Percentiles rank a stretch among this genome's conserved stretches.
These are phyloP conservation scores for Laguncularia racemosa DNA, from an alignment of 345 rosid species.

Conservation along the genomic window DNA sequence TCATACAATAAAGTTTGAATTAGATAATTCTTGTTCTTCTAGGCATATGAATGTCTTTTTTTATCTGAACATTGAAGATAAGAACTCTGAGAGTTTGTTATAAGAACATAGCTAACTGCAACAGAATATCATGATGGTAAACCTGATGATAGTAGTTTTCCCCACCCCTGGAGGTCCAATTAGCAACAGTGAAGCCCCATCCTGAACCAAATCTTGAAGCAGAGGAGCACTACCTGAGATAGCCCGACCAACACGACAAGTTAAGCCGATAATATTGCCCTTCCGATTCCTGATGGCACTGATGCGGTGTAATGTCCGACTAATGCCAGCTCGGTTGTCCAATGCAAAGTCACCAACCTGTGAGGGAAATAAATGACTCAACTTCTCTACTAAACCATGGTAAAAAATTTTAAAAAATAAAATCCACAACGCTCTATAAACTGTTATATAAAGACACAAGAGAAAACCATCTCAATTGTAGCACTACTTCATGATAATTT, in stretches of 20 bases:
- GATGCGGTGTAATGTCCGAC: slow-evolving; percentile 80
- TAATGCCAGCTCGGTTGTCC: slow-evolving; percentile 90
- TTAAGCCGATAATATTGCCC: slow-evolving; percentile 69
- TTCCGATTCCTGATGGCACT: slow-evolving; percentile 82
- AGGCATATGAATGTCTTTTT: no score
- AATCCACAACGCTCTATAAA: no score
- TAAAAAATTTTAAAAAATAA: no score
- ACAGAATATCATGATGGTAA: neutral
- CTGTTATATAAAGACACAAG: no score
- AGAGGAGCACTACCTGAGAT: slow-evolving; percentile 73
- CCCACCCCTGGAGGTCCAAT: slow-evolving; percentile 98
- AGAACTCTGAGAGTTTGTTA: no score
- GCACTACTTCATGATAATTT: no score
- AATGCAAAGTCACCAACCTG: slow-evolving; percentile 86
- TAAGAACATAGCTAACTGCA: neutral
- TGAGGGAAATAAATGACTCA: neutral
- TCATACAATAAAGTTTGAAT: no score
- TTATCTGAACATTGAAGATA: no score
- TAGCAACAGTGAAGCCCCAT: slow-evolving; percentile 76
- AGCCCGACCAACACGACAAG: slow-evolving; percentile 92
- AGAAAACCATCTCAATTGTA: no score
- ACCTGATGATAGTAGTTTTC: slow-evolving; percentile 94
- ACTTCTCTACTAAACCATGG: no score
- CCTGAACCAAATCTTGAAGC: slow-evolving; percentile 63
- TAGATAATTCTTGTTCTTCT: no score